Percentiles rank a stretch among this genome's conserved stretches.
Conservation (phyloP, 2,329 filamentous ascomycete species). For the Chaetomium sp. region DNA sequence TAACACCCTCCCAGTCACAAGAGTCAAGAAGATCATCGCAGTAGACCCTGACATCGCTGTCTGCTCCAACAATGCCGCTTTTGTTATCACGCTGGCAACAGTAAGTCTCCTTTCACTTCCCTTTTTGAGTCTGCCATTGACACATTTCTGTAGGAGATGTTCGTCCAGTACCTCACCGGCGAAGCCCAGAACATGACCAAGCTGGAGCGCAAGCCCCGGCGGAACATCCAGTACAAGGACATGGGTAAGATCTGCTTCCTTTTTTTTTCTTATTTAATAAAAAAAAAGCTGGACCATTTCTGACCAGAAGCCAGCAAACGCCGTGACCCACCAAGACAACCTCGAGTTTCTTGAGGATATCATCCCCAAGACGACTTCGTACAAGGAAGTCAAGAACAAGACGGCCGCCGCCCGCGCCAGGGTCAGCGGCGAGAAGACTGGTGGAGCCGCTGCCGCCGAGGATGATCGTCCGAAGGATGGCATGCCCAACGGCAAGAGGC, state of each 20-base stretch:
- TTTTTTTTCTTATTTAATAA: neutral
- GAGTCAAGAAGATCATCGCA: constrained; percentile 93
- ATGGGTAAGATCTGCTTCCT: constrained; percentile 67
- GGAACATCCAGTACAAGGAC: constrained; percentile 96
- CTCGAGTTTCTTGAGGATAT: constrained; percentile 93
- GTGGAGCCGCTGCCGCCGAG: constrained; percentile 35
- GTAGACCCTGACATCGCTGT: constrained; percentile 82
- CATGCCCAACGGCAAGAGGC: constrained; percentile 44
- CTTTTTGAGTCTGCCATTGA: neutral
- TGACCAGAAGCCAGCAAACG: constrained; percentile 61
- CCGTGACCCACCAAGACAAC: constrained; percentile 85
- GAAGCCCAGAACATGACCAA: constrained; percentile 88
- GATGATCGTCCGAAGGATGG: constrained; percentile 26
- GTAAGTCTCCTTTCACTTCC: constrained; percentile 47
- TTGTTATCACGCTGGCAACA: constrained; percentile 89
- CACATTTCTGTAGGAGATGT: constrained; percentile 71
- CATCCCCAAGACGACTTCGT: constrained; percentile 82
- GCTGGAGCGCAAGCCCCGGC: constrained; percentile 84
- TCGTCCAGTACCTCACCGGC: constrained; percentile 86
- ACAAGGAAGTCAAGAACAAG: constrained; percentile 73
- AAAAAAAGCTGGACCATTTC: neutral
- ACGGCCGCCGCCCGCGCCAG: constrained; percentile 54
- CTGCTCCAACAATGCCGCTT: constrained; percentile 92
- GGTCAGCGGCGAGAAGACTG: constrained; percentile 49
- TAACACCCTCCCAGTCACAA: constrained; percentile 64